These are phyloP conservation scores for Eucommia ulmoides DNA, from an alignment of 257 asterid genomes.

Conservation along the genomic window DNA sequence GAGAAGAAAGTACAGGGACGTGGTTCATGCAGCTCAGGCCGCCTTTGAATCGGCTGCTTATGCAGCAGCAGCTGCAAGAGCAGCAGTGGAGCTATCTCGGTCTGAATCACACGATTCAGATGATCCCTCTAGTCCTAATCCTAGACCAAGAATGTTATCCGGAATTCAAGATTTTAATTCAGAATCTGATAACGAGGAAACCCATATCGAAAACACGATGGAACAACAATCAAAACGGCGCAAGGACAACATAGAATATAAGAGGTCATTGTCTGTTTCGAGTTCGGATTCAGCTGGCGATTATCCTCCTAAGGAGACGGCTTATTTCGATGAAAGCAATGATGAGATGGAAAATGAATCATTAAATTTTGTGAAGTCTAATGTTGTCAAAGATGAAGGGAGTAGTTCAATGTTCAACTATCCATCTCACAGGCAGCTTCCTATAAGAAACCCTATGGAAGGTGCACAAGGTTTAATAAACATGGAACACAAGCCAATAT, in stretches of 20 bases:
- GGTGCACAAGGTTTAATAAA: slow-evolving; percentile 19
- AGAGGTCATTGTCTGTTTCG: slow-evolving; percentile 28
- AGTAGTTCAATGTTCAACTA: slow-evolving; percentile 7
- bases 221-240: slow-evolving; percentile 6
- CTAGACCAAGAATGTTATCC: slow-evolving; percentile 12
- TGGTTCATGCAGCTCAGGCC: slow-evolving; percentile 88
- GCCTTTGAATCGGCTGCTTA: slow-evolving; percentile 88
- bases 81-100: slow-evolving; percentile 71
- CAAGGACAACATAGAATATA: slow-evolving; percentile 8
- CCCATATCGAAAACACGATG: slow-evolving; percentile 2
- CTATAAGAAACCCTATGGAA: slow-evolving; percentile 5
- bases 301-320: slow-evolving; percentile 8
- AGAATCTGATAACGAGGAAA: slow-evolving; percentile 12
- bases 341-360: slow-evolving; percentile 9
- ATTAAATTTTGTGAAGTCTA: not conserved
- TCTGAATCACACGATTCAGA: slow-evolving; percentile 34
- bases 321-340: slow-evolving; percentile 31
- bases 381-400: not conserved
- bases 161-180: slow-evolving; percentile 8
- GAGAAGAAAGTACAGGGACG: slow-evolving; percentile 55
- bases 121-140: slow-evolving; percentile 22
- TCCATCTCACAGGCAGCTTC: slow-evolving; percentile 4
- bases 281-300: slow-evolving; percentile 37
- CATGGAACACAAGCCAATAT: slow-evolving; percentile 29
- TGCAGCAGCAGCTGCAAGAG: slow-evolving; percentile 89